Conservation (phyloP, 257 asterid species). For the Scutellaria baicalensis region DNA sequence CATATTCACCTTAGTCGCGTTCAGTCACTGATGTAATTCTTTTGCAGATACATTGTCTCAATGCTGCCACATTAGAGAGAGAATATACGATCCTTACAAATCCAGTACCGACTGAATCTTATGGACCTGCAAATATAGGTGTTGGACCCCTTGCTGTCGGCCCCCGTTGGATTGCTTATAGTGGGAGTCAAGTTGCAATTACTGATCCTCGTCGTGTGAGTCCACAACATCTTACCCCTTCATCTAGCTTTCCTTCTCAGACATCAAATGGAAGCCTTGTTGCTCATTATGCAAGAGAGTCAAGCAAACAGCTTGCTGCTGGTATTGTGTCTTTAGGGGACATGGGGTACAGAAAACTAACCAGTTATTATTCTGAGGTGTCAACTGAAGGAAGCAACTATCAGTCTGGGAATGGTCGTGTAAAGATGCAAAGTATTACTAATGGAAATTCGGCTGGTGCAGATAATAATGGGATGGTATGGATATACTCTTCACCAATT, state of each 20-base stretch:
- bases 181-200: constrained; percentile 70
- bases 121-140: constrained; percentile 54
- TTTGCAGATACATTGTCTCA: constrained; percentile 71
- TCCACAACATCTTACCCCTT: constrained; percentile 68
- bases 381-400: constrained; percentile 54
- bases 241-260: constrained; percentile 49
- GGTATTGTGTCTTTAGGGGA: constrained; percentile 89
- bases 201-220: constrained; percentile 59
- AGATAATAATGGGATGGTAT: constrained; percentile 88
- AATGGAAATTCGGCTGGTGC: constrained; percentile 52
- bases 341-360: constrained; percentile 74
- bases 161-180: constrained; percentile 92
- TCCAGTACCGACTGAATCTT: constrained; percentile 53
- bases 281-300: constrained; percentile 93
- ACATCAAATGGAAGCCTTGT: constrained; percentile 75
- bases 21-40: constrained; percentile 1
- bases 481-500: constrained; percentile 11
- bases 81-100: constrained; percentile 73
- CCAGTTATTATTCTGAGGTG: constrained; percentile 79
- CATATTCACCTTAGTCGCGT: background rate
- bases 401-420: constrained; percentile 41
- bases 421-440: constrained; percentile 37
- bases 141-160: constrained; percentile 95
- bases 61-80: constrained; percentile 70
- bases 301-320: constrained; percentile 91